Conservation (phyloP, 768 basidiomycete genomes). For the Calvatia gigantea region DNA sequence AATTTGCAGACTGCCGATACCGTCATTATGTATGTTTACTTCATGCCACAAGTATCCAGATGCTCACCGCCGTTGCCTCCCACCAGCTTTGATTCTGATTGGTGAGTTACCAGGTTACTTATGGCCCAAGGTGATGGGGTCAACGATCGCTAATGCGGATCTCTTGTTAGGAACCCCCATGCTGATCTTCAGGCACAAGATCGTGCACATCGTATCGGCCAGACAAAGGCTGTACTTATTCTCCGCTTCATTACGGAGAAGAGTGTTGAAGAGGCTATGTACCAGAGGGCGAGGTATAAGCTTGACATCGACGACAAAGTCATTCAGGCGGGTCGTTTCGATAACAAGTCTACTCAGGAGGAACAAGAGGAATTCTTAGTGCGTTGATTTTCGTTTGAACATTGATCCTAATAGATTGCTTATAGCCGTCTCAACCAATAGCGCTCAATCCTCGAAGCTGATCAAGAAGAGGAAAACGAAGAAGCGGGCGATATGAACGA, state of each 20-base stretch:
- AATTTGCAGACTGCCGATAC: constrained; percentile 97
- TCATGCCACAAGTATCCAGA: not conserved
- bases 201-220: constrained; percentile 99
- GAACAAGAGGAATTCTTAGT: constrained; percentile 96
- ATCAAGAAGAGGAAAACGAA: constrained; percentile 87
- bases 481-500: constrained; percentile 92
- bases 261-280: constrained; percentile 98
- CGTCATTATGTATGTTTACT: constrained; percentile 77
- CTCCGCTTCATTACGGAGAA: constrained; percentile 96
- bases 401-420: constrained; percentile 3
- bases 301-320: constrained; percentile 99
- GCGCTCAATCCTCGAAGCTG: constrained; percentile 89
- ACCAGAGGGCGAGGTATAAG: constrained; percentile 91
- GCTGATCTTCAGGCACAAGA: constrained; percentile 99
- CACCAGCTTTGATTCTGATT: constrained; percentile 74
- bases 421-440: constrained; percentile 25
- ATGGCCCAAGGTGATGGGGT: constrained; percentile 12
- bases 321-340: constrained; percentile 98
- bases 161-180: constrained; percentile 72
- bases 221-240: constrained; percentile 96
- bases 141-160: constrained; percentile 27
- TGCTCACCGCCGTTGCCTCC: constrained; percentile 11
- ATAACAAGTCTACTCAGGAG: constrained; percentile 97
- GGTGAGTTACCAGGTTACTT: constrained; percentile 19
- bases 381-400: constrained; percentile 23